Conservation (phyloP, 73 alveolate species). For the Uronychia setigera region DNA sequence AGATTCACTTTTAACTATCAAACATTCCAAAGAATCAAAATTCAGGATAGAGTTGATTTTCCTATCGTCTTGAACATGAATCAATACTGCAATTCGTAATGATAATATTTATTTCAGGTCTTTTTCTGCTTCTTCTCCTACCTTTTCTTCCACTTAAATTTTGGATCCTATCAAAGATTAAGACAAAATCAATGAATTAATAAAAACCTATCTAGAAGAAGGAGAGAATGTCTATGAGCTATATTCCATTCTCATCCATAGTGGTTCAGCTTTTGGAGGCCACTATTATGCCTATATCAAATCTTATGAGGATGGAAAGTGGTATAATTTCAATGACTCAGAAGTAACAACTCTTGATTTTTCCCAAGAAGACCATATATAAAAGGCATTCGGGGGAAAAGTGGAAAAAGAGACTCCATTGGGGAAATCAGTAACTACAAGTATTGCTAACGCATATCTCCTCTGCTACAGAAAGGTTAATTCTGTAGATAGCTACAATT, state of each 20-base stretch:
- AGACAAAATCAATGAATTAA: constrained; percentile 44
- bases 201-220: constrained; percentile 72
- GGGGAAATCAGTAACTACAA: background rate
- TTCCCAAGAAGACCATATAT: constrained; percentile 53
- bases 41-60: constrained; percentile 79
- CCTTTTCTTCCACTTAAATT: constrained; percentile 22
- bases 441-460: constrained; percentile 80
- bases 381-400: constrained; percentile 81
- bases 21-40: constrained; percentile 77
- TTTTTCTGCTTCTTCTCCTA: background rate
- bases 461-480: constrained; percentile 76
- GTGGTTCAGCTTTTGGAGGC: constrained; percentile 97
- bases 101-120: background rate
- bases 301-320: constrained; percentile 85
- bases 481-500: constrained; percentile 45
- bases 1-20: constrained; percentile 87
- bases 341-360: constrained; percentile 72
- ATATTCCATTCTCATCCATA: constrained; percentile 90
- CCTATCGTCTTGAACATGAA: constrained; percentile 84
- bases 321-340: constrained; percentile 95
- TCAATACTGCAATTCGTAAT: constrained; percentile 59
- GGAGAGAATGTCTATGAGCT: constrained; percentile 95
- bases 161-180: constrained; percentile 22
- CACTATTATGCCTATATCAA: constrained; percentile 95
- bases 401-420: constrained; percentile 10